Base-by-base conservation (phyloP, 2,329 filamentous ascomycete genomes). In the Dactylellina sp. region DNA sequence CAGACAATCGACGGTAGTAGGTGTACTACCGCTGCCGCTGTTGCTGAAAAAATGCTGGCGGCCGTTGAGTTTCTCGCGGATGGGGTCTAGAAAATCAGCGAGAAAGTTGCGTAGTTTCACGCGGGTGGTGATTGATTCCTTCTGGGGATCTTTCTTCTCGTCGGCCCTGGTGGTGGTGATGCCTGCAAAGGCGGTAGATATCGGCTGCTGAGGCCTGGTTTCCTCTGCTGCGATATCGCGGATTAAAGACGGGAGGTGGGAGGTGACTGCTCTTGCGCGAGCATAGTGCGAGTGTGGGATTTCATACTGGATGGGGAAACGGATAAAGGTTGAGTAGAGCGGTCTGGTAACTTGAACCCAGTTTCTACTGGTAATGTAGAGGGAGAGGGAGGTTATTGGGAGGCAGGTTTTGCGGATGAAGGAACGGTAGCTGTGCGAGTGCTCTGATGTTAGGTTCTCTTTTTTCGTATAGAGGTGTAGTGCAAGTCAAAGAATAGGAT, bases 321-420 rank as follows among this genome's bases (percentile, higher is more conserved):
- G 87, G 40, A 98, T 87, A 65, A 97, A 86, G 4, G 84, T 83
- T 76, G 89, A 92, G 82, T 93, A 97, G 39, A 92, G 89, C 1
- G 92, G 91, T 14, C 92, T 88, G 2, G 93, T 97, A 53, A 86
- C 83, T 46, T 85, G 84, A 63, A 88, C 85, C 86, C 95, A 99
- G 83, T 98, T 97, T 76, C 92, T 88, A 66, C 90, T 91, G 32
- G 93, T 95, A 76, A 95, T 90, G 81, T 96, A 98, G 77, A 98
- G 89, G 57, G 89, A 93, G 66, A 97, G 88, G 78, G 96, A 91
- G 78, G 97, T 81, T 72, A 98, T 86, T 32, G 90, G 88, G 55
- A 89, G 88, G n/a, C 90, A 91, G 70, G 89, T 88, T 24, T 89
- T 86, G 80, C 89, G 85, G 77, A 97, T 83, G 81, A 93, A 93